These are phyloP conservation scores for Trichoderma koningiopsis DNA, from an alignment of 2,329 filamentous ascomycete genomes.

Conservation along the genomic window DNA sequence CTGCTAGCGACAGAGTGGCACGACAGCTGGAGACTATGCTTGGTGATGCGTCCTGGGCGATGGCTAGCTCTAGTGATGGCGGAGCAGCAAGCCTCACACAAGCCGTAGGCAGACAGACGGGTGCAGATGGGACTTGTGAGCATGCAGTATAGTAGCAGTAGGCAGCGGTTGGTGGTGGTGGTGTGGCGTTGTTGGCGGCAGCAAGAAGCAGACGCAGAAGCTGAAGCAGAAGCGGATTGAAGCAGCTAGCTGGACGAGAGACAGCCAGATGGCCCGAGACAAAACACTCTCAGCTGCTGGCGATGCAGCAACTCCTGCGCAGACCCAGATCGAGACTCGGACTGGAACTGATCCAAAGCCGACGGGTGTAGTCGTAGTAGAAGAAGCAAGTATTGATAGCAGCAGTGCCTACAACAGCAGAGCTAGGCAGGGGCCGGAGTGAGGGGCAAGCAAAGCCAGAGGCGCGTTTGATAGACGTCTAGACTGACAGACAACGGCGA, in stretches of 20 bases:
- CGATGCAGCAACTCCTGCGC: not conserved
- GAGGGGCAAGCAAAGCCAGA: not conserved
- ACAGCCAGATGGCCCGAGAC: not conserved
- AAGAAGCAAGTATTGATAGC: not conserved
- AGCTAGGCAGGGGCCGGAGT: not conserved
- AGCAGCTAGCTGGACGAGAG: not conserved
- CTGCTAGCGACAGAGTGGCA: constrained; percentile 26
- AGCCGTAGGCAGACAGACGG: not conserved
- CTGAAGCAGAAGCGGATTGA: not conserved
- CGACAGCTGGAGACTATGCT: constrained; percentile 9
- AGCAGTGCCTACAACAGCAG: not conserved
- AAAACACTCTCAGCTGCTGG: not conserved
- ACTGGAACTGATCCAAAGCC: not conserved
- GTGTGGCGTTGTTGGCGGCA: not conserved
- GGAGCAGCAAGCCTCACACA: constrained; percentile 12
- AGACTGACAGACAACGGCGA: not conserved
- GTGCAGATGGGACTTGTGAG: constrained; percentile 8
- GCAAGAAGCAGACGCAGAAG: not conserved
- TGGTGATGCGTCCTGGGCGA: not conserved
- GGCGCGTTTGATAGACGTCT: not conserved
- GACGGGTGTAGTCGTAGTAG: constrained; percentile 17
- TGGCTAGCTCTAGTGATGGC: constrained; percentile 1
- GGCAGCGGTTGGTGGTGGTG: not conserved
- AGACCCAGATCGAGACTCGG: not conserved
- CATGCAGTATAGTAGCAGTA: constrained; percentile 7